phyloP scores from a whole-genome alignment of 768 basidiomycete species.

The Aureoboletus auriporus region DNA sequence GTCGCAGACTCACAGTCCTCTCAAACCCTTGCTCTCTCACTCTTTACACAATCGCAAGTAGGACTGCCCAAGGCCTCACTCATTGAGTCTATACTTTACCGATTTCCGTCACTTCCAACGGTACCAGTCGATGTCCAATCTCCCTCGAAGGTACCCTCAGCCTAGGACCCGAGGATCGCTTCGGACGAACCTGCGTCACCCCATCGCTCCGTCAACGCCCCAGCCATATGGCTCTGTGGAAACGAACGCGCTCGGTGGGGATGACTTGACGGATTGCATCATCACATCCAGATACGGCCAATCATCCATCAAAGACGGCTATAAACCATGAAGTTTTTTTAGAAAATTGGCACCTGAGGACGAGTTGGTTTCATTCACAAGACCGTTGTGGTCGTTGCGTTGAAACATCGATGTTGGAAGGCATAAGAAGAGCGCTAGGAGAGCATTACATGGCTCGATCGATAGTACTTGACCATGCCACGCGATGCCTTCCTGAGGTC shows the following conservation, averaged over 20 bases:
- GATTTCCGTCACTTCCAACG: constrained; percentile 16
- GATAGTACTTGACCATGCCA: too few relatives aligned
- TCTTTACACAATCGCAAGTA: neutral
- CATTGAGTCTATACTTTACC: constrained; percentile 3
- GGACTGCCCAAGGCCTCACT: constrained; percentile 5
- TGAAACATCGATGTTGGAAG: too few relatives aligned
- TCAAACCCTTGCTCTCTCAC: constrained; percentile 10
- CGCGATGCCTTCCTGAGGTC: too few relatives aligned
- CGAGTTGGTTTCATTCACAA: too few relatives aligned
- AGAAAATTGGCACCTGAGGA: too few relatives aligned
- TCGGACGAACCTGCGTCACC: constrained; percentile 19
- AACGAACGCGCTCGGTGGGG: constrained; percentile 22
- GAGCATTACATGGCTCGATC: too few relatives aligned
- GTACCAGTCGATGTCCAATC: constrained; percentile 12
- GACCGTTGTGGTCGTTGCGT: too few relatives aligned
- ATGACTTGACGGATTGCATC: too few relatives aligned
- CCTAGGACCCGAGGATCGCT: constrained; percentile 33
- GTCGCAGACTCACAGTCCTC: constrained; percentile 18
- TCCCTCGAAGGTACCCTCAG: constrained; percentile 19
- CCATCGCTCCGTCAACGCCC: neutral
- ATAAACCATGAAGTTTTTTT: too few relatives aligned
- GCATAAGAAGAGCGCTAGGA: too few relatives aligned
- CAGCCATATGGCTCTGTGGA: constrained; percentile 5
- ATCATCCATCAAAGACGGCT: too few relatives aligned
- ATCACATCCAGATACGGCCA: too few relatives aligned